These are phyloP conservation scores for Hemileccinum impolitum DNA, from an alignment of 768 basidiomycete genomes.

Conservation along the genomic window DNA sequence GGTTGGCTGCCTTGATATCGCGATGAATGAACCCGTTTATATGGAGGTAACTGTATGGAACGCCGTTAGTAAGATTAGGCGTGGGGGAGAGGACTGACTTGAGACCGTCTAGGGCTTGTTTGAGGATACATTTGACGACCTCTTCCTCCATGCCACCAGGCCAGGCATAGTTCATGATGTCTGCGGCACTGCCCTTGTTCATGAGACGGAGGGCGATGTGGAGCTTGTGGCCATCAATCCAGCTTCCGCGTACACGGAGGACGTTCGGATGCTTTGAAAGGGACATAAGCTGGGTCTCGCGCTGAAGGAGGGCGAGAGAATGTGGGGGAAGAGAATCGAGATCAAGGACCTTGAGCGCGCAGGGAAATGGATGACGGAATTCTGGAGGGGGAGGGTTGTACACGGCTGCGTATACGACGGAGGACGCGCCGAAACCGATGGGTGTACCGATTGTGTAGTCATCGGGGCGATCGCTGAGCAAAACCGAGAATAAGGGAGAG, in stretches of 20 bases:
- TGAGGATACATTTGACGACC: slow-evolving; percentile 78
- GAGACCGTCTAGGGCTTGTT: slow-evolving; percentile 84
- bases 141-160: slow-evolving; percentile 90
- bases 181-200: slow-evolving; percentile 83
- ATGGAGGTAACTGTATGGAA: slow-evolving; percentile 66
- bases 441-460: slow-evolving; percentile 77
- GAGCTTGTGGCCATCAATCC: slow-evolving; percentile 81
- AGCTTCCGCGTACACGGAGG: slow-evolving; percentile 84
- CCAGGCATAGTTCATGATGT: slow-evolving; percentile 83
- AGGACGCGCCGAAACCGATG: slow-evolving; percentile 91
- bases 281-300: slow-evolving; percentile 91
- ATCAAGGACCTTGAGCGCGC: slow-evolving; percentile 88
- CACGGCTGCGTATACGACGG: slow-evolving; percentile 79
- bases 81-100: slow-evolving; percentile 48
- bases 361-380: slow-evolving; percentile 45
- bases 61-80: slow-evolving; percentile 2
- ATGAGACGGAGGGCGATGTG: slow-evolving; percentile 86
- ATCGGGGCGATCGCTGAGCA: slow-evolving; percentile 53
- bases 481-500: background rate
- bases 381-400: slow-evolving; percentile 47
- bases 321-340: slow-evolving; percentile 73
- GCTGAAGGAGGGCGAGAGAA: slow-evolving; percentile 68
- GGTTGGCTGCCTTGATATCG: slow-evolving; percentile 91
- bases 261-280: slow-evolving; percentile 93
- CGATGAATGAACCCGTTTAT: slow-evolving; percentile 89